Base-by-base conservation (phyloP, 306 rosid species). In the Vigna mungo region DNA sequence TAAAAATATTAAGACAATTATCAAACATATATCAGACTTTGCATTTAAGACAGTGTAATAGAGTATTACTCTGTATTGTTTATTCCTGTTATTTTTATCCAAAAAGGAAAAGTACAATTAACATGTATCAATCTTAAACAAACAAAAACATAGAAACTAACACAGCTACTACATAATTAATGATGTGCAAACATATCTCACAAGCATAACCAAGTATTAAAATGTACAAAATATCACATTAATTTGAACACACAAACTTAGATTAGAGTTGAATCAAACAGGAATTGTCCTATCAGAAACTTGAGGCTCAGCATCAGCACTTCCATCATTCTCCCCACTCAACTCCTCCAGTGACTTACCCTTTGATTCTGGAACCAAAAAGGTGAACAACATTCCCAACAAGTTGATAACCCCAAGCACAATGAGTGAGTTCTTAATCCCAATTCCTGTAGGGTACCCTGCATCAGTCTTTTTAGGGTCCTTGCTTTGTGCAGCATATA, bases 331-430 rank as follows among this genome's bases (percentile, higher is more conserved):
- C 85, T 92, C 96, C 14, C 96, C 97, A 47, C 84, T 85, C 88
- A 92, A 74, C 78, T 92, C 97, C 69, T 92, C 97, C 1, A 92
- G 80, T 3, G 97, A 90, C 64, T 56, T 92, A 11, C 96, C 97
- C 73, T 90, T 92, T 0, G 97, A 78, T 75, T 92, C 97, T 0
- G 96, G 97, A 72, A 92, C 97, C 71, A 90, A 47, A 5, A 92
- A 74, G 5, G 97, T 90, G 58, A 78, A 85, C 5, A 84, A 0
- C 61, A 87, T 78, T 1, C 97, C 96, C 0, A 80, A 1, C 46
- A 89, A 86, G 80, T 90, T 92, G 61, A 90, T 71, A 47, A 81
- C 87, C 16, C 94, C 97, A 17, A 90, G 90, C 86, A 89, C 37
- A 58, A 90, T 72, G 8, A 92, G 88, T 0, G 97, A 76, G 71